These are phyloP conservation scores for Pestalotiopsis sp. DNA, from an alignment of 2,329 filamentous ascomycete genomes.

Conservation along the genomic window DNA sequence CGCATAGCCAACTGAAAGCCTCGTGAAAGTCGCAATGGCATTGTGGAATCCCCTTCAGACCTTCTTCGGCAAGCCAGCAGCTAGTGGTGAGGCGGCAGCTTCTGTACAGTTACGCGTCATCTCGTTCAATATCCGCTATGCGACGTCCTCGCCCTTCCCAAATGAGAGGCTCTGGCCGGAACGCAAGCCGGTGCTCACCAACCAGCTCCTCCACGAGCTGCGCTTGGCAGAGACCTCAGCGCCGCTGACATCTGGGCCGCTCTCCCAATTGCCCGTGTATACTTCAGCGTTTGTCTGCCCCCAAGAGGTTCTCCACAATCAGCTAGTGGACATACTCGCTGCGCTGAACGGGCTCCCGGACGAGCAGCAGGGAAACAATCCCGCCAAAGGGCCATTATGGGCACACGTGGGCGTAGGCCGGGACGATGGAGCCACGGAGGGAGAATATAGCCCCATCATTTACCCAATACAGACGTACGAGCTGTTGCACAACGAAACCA, in stretches of 20 bases:
- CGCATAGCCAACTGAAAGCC: background rate
- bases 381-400: slow-evolving; percentile 58
- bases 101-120: slow-evolving; percentile 52
- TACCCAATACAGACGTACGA: slow-evolving; percentile 66
- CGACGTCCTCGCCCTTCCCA: slow-evolving; percentile 50
- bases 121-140: slow-evolving; percentile 72
- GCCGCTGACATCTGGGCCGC: slow-evolving; percentile 46
- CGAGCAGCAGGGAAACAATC: slow-evolving; percentile 28
- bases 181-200: slow-evolving; percentile 57
- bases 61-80: background rate
- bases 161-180: slow-evolving; percentile 63
- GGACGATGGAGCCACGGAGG: slow-evolving; percentile 64
- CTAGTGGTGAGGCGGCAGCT: background rate
- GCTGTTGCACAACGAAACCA: slow-evolving; percentile 61
- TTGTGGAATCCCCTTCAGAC: background rate
- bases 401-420: slow-evolving; percentile 66
- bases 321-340: slow-evolving; percentile 58
- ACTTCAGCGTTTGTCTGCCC: slow-evolving; percentile 59
- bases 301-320: slow-evolving; percentile 67
- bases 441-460: slow-evolving; percentile 84
- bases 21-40: background rate
- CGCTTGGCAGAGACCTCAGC: slow-evolving; percentile 25
- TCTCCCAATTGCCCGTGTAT: slow-evolving; percentile 45
- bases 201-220: slow-evolving; percentile 43
- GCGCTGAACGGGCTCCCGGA: background rate